Base-by-base conservation (phyloP, 352 stramenopile genomes). In the Globisporangium rhizosaccharum region DNA sequence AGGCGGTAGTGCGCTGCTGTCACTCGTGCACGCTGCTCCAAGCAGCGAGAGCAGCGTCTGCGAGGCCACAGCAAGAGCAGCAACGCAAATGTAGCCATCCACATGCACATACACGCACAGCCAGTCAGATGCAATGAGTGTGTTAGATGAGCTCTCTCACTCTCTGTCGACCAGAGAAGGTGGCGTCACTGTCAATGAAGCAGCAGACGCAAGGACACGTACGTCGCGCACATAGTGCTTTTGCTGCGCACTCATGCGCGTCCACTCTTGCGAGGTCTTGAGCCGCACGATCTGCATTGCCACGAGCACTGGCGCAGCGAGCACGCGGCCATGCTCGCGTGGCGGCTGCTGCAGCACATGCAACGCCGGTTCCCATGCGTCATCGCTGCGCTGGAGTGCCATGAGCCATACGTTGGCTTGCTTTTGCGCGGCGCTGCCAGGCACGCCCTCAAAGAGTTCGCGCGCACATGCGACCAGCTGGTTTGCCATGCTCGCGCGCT, bases 341-440 rank as follows among this genome's bases (percentile, higher is more conserved):
- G 51, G 64, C 11, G 70, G 67, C 26, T 62, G 60, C 58, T 83
- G 57, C 30, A 92, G 67, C 56, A 90, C 66, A 42, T 82, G 67
- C 36, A 92, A 61, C 28, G 78, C 71, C 5, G 76, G 72, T 18
- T 69, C 59, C 79, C 82, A 90, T 44, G 78, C 79, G 39, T 88
- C 73, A 15, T 76, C 66, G 3, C 66, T 66, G n/a, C 11, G 45
- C 70, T 92, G 80, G 55, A 89, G 83, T 44, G 66, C 54, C 61
- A 92, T 76, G 37, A 92, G 75, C 82, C 82, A 92, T 25, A 70
- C 52, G 53, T 89, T 89, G n/a, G 82, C 82, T 26, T 65, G 65
- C 36, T 62, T 66, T 57, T 90, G 80, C 53, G 71, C 78, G 9
- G 20, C 52, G 50, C 82, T 85, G 46, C 80, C 82, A 0, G 80